These are phyloP conservation scores for Piromyces finnis DNA, from an alignment of 192 early-diverging fungal genomes.

Conservation along the genomic window DNA sequence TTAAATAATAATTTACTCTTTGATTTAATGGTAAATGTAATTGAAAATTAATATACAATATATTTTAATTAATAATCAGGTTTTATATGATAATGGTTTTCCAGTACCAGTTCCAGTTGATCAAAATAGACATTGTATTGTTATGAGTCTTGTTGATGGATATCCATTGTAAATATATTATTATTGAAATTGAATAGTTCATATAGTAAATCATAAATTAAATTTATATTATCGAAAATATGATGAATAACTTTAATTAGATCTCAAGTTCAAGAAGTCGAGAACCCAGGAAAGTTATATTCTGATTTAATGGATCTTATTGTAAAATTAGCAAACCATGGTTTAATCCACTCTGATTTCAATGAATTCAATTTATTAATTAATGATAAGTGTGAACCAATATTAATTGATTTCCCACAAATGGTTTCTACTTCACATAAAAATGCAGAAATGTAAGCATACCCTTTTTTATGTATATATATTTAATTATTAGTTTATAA, in stretches of 20 bases:
- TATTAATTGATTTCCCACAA: conserved; percentile 98
- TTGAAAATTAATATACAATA: too few species aligned
- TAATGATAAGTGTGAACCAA: conserved; percentile 53
- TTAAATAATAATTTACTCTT: too few species aligned
- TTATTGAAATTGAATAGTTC: too few species aligned
- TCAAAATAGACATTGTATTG: conserved; percentile 84
- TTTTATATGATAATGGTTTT: conserved; percentile 79
- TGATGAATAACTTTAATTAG: conserved; percentile 7
- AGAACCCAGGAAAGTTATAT: conserved; percentile 81
- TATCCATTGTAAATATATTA: conserved; percentile 52
- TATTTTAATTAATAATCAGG: too few species aligned
- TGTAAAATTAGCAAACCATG: conserved; percentile 79
- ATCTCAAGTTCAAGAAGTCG: conserved; percentile 72
- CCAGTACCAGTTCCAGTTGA: conserved; percentile 89
- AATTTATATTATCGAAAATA: too few species aligned
- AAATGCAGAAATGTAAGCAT: conserved; percentile 68
- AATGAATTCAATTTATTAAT: conserved; percentile 99
- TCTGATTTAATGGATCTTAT: conserved; percentile 89
- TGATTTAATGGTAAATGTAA: too few species aligned
- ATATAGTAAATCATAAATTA: too few species aligned
- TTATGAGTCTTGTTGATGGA: conserved; percentile 90
- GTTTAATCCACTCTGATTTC: conserved; percentile 97
- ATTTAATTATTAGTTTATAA: too few species aligned
- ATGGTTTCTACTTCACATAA: conserved; percentile 95
- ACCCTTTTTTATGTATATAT: too few species aligned